These are phyloP conservation scores for Tephrocybe rancida DNA, from an alignment of 768 basidiomycete genomes.

Conservation along the genomic window DNA sequence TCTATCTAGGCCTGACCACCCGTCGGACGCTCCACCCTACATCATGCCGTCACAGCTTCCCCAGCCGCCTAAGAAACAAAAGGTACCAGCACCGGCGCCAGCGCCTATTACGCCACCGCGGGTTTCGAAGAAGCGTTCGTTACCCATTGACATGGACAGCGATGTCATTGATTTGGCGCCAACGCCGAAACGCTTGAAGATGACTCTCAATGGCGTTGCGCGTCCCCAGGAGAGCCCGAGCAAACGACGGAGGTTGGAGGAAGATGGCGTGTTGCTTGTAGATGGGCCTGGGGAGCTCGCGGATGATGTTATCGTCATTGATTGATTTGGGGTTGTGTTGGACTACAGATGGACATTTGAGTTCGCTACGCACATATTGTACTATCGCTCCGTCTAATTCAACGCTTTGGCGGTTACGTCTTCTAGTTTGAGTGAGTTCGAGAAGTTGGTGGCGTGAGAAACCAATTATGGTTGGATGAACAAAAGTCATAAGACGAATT, in stretches of 20 bases:
- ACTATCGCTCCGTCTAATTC: too few relatives aligned
- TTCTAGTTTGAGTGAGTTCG: too few relatives aligned
- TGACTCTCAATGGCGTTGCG: slow-evolving; percentile 15
- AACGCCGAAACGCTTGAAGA: slow-evolving; percentile 53
- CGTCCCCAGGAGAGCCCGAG: slow-evolving; percentile 50
- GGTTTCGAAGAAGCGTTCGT: slow-evolving; percentile 54
- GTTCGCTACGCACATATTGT: too few relatives aligned
- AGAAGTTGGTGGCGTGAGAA: too few relatives aligned
- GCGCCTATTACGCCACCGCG: slow-evolving; percentile 43
- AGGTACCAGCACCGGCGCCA: slow-evolving; percentile 38
- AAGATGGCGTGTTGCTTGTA: slow-evolving; percentile 74
- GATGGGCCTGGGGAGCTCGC: slow-evolving; percentile 59
- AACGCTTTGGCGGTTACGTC: too few relatives aligned
- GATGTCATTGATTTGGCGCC: slow-evolving; percentile 58
- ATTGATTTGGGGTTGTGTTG: too few relatives aligned
- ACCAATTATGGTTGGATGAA: too few relatives aligned
- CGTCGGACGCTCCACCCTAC: slow-evolving; percentile 49
- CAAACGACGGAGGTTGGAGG: slow-evolving; percentile 67
- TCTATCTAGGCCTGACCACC: slow-evolving; percentile 58
- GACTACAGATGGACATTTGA: too few relatives aligned
- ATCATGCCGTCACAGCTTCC: slow-evolving; percentile 72
- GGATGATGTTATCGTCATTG: slow-evolving; percentile 62
- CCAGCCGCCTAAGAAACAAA: slow-evolving; percentile 46
- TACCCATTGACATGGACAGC: slow-evolving; percentile 57
- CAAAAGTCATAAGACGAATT: too few relatives aligned